Conservation (phyloP, 352 stramenopile species). For the Phytophthora pini region DNA sequence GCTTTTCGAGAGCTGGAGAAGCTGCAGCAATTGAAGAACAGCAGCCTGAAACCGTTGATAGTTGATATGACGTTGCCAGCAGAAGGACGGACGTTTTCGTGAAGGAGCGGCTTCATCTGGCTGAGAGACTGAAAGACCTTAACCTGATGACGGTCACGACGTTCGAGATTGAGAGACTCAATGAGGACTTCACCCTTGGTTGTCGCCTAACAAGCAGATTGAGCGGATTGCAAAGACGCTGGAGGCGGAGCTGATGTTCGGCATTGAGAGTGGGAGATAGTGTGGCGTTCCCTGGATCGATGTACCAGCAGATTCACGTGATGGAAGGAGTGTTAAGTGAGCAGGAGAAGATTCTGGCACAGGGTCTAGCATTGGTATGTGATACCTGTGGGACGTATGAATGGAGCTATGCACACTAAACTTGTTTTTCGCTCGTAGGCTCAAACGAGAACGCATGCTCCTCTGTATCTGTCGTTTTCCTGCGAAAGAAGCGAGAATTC, state of each 20-base stretch:
- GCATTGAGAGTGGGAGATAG: slow-evolving; percentile 34
- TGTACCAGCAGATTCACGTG: slow-evolving; percentile 73
- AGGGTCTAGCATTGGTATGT: slow-evolving; percentile 44
- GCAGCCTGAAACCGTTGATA: slow-evolving; percentile 33
- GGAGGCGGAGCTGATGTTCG: slow-evolving; percentile 77
- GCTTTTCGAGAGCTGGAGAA: slow-evolving; percentile 72
- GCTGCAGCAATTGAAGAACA: slow-evolving; percentile 25
- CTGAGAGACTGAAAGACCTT: slow-evolving; percentile 45
- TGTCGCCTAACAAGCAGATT: slow-evolving; percentile 41
- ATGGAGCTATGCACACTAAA: neutral
- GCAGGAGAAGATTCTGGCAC: slow-evolving; percentile 38
- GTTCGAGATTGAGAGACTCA: slow-evolving; percentile 43
- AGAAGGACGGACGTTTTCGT: slow-evolving; percentile 59
- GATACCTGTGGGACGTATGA: neutral
- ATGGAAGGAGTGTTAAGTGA: slow-evolving; percentile 10
- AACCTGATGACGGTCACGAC: slow-evolving; percentile 66
- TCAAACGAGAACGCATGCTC: slow-evolving; percentile 57
- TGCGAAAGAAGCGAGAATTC: slow-evolving; percentile 3
- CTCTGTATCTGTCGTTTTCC: slow-evolving; percentile 78
- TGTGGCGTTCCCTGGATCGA: slow-evolving; percentile 48
- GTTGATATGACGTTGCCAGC: slow-evolving; percentile 58
- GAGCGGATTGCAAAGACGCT: slow-evolving; percentile 61
- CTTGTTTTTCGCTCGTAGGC: slow-evolving; percentile 32
- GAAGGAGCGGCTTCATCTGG: slow-evolving; percentile 36
- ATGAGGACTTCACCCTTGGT: slow-evolving; percentile 9